These are phyloP conservation scores for Lodderomyces beijingensis DNA, from an alignment of 1,139 yeast species.

Conservation along the genomic window DNA sequence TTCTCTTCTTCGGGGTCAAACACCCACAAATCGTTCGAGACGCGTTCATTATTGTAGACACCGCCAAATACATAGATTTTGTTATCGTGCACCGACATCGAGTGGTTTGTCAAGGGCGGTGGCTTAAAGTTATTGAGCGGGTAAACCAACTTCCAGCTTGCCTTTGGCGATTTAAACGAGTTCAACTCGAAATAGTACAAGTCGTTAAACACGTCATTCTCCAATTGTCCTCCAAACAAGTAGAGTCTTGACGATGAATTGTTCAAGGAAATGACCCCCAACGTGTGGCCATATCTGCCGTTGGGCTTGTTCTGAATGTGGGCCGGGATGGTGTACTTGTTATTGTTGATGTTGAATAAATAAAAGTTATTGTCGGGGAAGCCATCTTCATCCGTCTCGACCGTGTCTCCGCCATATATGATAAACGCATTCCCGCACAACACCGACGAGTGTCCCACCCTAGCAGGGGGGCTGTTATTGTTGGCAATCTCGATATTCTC, in stretches of 20 bases:
- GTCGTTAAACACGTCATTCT: slow-evolving; percentile 82
- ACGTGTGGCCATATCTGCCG: slow-evolving; percentile 93
- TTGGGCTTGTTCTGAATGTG: slow-evolving; percentile 81
- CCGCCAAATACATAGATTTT: slow-evolving; percentile 87
- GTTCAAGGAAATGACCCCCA: slow-evolving; percentile 55
- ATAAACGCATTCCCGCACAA: slow-evolving; percentile 94
- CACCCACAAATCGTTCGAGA: slow-evolving; percentile 77
- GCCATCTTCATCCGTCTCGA: slow-evolving; percentile 73
- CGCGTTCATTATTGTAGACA: slow-evolving; percentile 74
- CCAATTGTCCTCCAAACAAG: slow-evolving; percentile 94
- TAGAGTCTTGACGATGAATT: slow-evolving; percentile 70
- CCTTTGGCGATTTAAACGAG: slow-evolving; percentile 77
- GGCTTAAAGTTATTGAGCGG: slow-evolving; percentile 57
- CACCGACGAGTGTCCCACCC: slow-evolving; percentile 94
- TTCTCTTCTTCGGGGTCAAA: slow-evolving; percentile 65
- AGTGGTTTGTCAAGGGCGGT: slow-evolving; percentile 91
- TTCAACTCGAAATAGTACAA: slow-evolving; percentile 83
- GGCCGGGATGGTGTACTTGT: slow-evolving; percentile 85
- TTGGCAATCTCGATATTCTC: slow-evolving; percentile 55
- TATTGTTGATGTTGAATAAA: slow-evolving; percentile 82
- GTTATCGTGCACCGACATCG: slow-evolving; percentile 77
- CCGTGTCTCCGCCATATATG: slow-evolving; percentile 95
- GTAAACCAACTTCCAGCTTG: slow-evolving; percentile 75
- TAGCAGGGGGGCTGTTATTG: slow-evolving; percentile 72
- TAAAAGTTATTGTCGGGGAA: slow-evolving; percentile 85